Conservation (phyloP, 805 yeast species). For the Metschnikowia matae region DNA sequence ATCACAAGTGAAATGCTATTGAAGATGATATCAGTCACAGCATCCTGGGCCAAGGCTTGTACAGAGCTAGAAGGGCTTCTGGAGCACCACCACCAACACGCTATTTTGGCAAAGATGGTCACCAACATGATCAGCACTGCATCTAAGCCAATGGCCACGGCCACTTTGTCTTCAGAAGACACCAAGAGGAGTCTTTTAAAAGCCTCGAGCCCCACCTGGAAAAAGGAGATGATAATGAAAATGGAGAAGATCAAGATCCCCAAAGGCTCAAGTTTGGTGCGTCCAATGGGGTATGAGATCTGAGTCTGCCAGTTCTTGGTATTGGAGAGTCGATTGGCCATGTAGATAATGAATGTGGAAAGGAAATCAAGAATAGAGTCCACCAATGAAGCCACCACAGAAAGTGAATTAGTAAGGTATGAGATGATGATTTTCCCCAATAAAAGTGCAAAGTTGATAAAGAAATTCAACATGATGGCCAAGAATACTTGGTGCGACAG, state of each 20-base stretch:
- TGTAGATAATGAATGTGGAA: constrained; percentile 68
- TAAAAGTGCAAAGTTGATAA: constrained; percentile 54
- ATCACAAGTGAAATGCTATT: constrained; percentile 66
- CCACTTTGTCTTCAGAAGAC: constrained; percentile 26
- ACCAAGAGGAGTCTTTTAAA: constrained; percentile 42
- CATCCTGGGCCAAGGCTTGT: constrained; percentile 79
- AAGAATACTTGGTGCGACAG: constrained; percentile 43
- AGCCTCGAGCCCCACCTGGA: constrained; percentile 69
- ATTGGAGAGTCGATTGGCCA: constrained; percentile 50
- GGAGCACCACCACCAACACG: constrained; percentile 63
- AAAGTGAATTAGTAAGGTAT: constrained; percentile 63
- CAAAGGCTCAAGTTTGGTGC: constrained; percentile 69
- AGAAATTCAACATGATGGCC: constrained; percentile 64
- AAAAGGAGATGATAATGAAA: constrained; percentile 64
- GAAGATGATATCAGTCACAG: constrained; percentile 71
- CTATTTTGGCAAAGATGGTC: constrained; percentile 58
- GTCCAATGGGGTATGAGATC: constrained; percentile 61
- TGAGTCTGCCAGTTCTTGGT: constrained; percentile 44
- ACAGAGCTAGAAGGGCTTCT: constrained; percentile 60
- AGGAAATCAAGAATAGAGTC: constrained; percentile 72
- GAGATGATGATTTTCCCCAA: constrained; percentile 59
- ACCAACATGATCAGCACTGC: constrained; percentile 56
- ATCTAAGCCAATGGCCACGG: constrained; percentile 47
- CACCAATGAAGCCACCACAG: constrained; percentile 72
- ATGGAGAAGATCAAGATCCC: constrained; percentile 73